phyloP scores from a whole-genome alignment of 768 basidiomycete species.

The Tephrocybe sp. region DNA sequence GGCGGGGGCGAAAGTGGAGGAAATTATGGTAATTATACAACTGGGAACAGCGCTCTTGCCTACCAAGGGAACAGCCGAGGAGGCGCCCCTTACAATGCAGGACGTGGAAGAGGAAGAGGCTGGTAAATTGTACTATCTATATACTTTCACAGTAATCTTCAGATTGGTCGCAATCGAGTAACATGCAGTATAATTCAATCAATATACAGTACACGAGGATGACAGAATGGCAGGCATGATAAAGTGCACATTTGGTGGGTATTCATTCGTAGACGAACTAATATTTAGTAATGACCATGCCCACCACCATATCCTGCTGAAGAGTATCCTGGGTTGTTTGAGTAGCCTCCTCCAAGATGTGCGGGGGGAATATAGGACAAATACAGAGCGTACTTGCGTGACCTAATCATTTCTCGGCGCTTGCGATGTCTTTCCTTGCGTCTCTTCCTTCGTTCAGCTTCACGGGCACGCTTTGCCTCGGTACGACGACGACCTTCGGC shows the following conservation, averaged over 20 bases:
- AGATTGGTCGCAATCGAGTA: neutral
- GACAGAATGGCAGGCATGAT: no score
- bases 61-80: conserved; percentile 26
- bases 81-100: conserved; percentile 24
- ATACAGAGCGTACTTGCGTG: conserved; percentile 64
- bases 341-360: neutral
- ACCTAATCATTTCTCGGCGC: conserved; percentile 55
- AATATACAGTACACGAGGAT: no score
- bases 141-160: conserved; percentile 1
- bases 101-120: conserved; percentile 40
- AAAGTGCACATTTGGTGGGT: no score
- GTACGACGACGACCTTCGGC: conserved; percentile 53
- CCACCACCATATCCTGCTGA: conserved; percentile 5
- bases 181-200: no score
- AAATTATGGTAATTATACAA: conserved; percentile 31
- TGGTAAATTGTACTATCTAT: conserved; percentile 10
- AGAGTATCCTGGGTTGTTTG: conserved; percentile 18
- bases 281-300: conserved; percentile 10
- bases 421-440: conserved; percentile 63
- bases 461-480: conserved; percentile 35
- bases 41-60: conserved; percentile 34
- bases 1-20: conserved; percentile 31
- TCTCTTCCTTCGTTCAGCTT: conserved; percentile 59
- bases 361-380: conserved; percentile 44
- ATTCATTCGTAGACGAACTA: no score